A percentile compares a stretch with the other conserved stretches of the same genome.
Evolutionary conservation across 2,329 filamentous ascomycete genomes (phyloP).

Genomic region (Diaporthe aspalathi): DNA sequence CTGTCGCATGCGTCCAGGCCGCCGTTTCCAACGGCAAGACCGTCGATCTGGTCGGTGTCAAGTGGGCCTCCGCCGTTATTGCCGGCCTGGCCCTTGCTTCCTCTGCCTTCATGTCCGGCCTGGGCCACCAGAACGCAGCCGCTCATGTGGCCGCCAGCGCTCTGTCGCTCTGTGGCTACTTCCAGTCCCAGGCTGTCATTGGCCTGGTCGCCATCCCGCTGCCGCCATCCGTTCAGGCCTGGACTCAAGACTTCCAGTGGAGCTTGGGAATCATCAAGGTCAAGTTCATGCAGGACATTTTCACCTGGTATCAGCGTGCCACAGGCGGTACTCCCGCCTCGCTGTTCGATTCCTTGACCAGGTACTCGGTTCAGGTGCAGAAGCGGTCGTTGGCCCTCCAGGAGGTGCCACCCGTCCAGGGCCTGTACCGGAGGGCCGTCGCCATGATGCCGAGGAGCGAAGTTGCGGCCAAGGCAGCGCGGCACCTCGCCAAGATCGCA

Average conservation of each 20-base stretch:
- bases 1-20: conserved; percentile 82
- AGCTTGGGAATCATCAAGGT: conserved; percentile 89
- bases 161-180: conserved; percentile 85
- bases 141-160: conserved; percentile 88
- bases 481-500: conserved; percentile 30
- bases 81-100: conserved; percentile 80
- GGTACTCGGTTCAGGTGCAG: conserved; percentile 79
- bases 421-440: conserved; percentile 48
- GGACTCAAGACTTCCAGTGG: conserved; percentile 95
- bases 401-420: conserved; percentile 48
- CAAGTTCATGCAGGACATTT: conserved; percentile 80
- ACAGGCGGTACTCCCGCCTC: conserved; percentile 83
- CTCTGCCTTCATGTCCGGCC: conserved; percentile 83
- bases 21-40: conserved; percentile 86
- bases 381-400: conserved; percentile 64
- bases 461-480: conserved; percentile 11
- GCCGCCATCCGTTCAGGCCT: conserved; percentile 83
- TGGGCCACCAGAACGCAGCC: conserved; percentile 88
- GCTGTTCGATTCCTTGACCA: conserved; percentile 75
- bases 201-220: conserved; percentile 80
- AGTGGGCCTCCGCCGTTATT: conserved; percentile 83
- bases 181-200: conserved; percentile 87
- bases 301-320: conserved; percentile 89
- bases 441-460: conserved; percentile 47
- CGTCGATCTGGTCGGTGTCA: conserved; percentile 82